Evolutionary conservation across 2,329 filamentous ascomycete species (phyloP), one percentile per base, ranked within the genome.

Genomic region (Aspergillus persii): DNA sequence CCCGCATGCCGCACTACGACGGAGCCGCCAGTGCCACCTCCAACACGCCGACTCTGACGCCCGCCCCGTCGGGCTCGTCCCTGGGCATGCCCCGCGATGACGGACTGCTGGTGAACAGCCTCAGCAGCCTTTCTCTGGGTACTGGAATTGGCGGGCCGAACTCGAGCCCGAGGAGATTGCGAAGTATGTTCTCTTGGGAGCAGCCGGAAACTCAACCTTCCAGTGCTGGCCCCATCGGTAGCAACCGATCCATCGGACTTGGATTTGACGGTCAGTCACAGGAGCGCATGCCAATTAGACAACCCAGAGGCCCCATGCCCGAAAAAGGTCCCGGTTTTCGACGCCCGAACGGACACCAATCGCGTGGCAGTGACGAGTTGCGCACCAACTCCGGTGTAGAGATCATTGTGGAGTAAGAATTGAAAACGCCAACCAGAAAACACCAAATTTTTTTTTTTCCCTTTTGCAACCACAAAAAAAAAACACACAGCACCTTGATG

Each of bases 11-110:
- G 61, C 70, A 72, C 50, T 84, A 86, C 59, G 84, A 88, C 65
- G 81, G 81, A 63, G 75, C 79, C 11, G 80, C 81, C 49, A 86
- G 80, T 66, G 82, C 79, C 39, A 81, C 84, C 31, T 86, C 86
- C 47, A 87, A 84, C 70, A 89, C 88, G 26, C 87, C 88, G 8
- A 88, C 84, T 53, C 79, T 89, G 60, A 89, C 88, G 3, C 85
- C 86, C 11, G 86, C 83, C 11, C 80, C 81, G 11, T 80, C 80
- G 72, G 80, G 76, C 50, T 77, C 77, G 49, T 76, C 75, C 48
- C 73, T 81, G 53, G 77, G 75, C 51, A 72, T 77, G 65, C 80
- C 81, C 68, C 81, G 83, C 57, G 83, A 86, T 60, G 85, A 87
- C 60, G 79, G 77, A 58, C 76, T 86, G 64, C 76, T 89, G 41